Base-by-base conservation (phyloP, 352 stramenopile genomes). In the Globisporangium canariense region DNA sequence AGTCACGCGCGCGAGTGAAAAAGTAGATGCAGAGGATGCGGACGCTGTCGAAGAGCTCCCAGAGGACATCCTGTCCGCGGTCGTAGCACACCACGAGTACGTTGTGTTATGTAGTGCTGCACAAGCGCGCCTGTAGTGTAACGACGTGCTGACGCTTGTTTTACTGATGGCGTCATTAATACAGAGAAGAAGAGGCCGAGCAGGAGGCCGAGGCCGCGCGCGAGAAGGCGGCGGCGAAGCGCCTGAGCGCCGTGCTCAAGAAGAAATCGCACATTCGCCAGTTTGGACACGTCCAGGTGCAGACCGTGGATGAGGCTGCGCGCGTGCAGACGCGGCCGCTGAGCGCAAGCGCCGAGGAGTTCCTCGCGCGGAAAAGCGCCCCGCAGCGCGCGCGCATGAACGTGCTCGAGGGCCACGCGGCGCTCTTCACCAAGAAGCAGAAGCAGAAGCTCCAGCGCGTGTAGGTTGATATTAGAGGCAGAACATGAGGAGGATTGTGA, bases 351-450 rank as follows among this genome's bases (percentile, higher is more conserved):
- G 81, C 83, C 4, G 64, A 74, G 43, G 60, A 68, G 38, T 92
- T 94, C 58, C 40, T 92, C n/a, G 63, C 74, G 28, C 78, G 75
- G 53, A 77, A 75, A 38, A 59, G 25, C 7, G 85, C 85, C 1
- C 85, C 85, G n/a, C 74, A 75, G 5, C 75, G 81, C 36, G 62
- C 63, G 38, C 78, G 85, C 50, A 88, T 90, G 75, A 86, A 79
- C 62, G 69, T 90, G 51, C 62, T 94, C 25, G 76, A 90, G 28
- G 85, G 85, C 53, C 85, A 94, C 58, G 25, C 75, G 30, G 74
- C 83, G 41, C 71, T 81, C 53, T 94, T 94, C 55, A 79, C 78
- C 49, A 91, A 89, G 72, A 88, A 89, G 62, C 79, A 93, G 69
- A 89, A 89, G 62, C 60, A 73, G 46, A 73, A 71, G 51, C 46